phyloP scores from a whole-genome alignment of 352 stramenopile genomes.

The Globisporangium polare region DNA sequence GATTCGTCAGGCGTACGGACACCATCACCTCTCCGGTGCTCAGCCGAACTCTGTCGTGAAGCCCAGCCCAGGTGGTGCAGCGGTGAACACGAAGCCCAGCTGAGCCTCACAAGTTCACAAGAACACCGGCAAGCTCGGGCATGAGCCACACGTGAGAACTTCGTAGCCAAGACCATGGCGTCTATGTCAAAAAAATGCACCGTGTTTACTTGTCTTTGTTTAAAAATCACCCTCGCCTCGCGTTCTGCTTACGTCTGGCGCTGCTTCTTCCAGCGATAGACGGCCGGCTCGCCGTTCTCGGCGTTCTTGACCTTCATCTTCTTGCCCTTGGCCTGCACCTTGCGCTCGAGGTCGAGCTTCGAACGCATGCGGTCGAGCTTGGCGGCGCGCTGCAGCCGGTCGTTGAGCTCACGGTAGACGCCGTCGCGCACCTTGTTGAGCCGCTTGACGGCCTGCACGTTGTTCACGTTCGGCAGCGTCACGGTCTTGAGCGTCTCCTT shows the following conservation, averaged over 20 bases:
- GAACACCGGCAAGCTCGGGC: background rate
- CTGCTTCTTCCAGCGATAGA: conserved; percentile 89
- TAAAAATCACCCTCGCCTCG: conserved; percentile 9
- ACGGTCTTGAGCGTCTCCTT: conserved; percentile 52
- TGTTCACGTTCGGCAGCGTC: conserved; percentile 24
- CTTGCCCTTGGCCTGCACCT: conserved; percentile 81
- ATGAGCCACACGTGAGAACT: background rate
- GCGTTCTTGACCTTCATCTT: conserved; percentile 76
- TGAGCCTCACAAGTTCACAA: background rate
- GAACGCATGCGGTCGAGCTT: conserved; percentile 72
- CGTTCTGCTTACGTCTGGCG: conserved; percentile 66
- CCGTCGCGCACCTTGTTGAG: conserved; percentile 58
- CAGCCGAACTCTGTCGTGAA: background rate
- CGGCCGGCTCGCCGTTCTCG: conserved; percentile 59
- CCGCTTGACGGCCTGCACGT: conserved; percentile 44
- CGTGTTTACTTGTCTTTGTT: conserved; percentile 2
- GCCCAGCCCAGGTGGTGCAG: background rate
- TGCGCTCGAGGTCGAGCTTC: conserved; percentile 79
- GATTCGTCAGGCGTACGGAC: conserved; percentile 5
- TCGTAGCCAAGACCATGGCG: background rate
- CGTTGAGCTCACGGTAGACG: conserved; percentile 65
- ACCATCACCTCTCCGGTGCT: background rate
- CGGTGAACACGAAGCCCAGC: background rate
- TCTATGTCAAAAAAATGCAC: background rate
- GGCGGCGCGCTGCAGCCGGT: conserved; percentile 56